These are phyloP conservation scores for Phytophthora sp. DNA, from an alignment of 352 stramenopile species.

Conservation along the genomic window DNA sequence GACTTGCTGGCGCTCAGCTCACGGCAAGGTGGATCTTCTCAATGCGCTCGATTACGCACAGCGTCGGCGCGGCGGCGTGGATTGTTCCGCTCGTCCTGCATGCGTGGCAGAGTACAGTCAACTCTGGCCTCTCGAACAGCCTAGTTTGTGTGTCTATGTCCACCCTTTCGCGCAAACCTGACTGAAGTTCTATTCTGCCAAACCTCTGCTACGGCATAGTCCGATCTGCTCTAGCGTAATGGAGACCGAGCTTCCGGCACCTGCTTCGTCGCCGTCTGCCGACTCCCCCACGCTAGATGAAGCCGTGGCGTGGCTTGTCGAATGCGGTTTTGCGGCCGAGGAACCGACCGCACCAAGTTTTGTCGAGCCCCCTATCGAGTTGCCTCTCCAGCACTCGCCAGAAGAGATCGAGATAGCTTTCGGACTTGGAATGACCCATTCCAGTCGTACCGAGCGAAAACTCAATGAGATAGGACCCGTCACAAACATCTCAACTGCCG, in stretches of 20 bases:
- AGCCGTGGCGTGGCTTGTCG: constrained; percentile 1
- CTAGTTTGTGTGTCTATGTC: too few species aligned
- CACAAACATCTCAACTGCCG: neutral
- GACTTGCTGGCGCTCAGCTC: constrained; percentile 4
- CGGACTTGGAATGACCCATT: neutral
- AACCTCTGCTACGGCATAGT: too few species aligned
- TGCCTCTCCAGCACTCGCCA: neutral
- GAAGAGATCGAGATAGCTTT: neutral
- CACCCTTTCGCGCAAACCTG: too few species aligned
- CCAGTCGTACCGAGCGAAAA: too few species aligned
- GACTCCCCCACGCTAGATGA: neutral
- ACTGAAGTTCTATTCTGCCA: too few species aligned
- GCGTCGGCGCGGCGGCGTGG: neutral
- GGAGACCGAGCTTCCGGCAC: neutral
- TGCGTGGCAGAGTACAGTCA: too few species aligned
- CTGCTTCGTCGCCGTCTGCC: neutral
- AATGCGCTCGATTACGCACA: constrained; percentile 14
- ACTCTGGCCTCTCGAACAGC: too few species aligned
- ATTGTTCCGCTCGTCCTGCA: neutral
- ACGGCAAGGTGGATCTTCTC: constrained; percentile 17
- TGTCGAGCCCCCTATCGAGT: neutral
- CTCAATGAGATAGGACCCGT: neutral
- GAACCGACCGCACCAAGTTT: neutral
- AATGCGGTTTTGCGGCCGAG: neutral
- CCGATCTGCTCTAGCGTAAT: too few species aligned